phyloP scores from a whole-genome alignment of 768 basidiomycete genomes.

The Termitomyces sp. region DNA sequence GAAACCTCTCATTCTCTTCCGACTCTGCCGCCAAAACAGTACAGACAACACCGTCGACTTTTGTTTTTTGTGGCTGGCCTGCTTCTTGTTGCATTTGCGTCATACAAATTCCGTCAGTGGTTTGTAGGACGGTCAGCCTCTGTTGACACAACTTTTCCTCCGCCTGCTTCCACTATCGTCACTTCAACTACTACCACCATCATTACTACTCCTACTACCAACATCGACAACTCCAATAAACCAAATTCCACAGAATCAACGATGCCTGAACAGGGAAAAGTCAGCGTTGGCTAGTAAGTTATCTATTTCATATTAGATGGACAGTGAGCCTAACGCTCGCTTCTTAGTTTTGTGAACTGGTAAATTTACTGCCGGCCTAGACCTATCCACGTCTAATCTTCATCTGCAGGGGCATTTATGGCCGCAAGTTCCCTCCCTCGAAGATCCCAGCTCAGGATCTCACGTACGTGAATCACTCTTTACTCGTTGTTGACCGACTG shows the following conservation, averaged over 20 bases:
- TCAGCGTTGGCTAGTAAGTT: conserved; percentile 80
- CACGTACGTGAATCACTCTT: conserved; percentile 52
- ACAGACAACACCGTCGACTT: conserved; percentile 21
- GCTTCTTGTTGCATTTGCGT: conserved; percentile 32
- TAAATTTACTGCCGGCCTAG: conserved; percentile 20
- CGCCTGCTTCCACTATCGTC: background rate
- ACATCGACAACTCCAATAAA: conserved; percentile 1
- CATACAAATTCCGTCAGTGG: conserved; percentile 44
- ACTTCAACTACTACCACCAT: conserved; percentile 6
- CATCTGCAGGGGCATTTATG: conserved; percentile 84
- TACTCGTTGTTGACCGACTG: conserved; percentile 6
- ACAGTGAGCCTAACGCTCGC: conserved; percentile 4
- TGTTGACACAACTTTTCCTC: conserved; percentile 1
- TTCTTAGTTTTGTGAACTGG: conserved; percentile 74
- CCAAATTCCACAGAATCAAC: conserved; percentile 13
- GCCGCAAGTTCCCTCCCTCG: conserved; percentile 85
- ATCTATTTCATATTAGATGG: background rate
- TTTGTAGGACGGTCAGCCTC: conserved; percentile 17
- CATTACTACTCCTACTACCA: conserved; percentile 4
- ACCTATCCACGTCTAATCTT: background rate
- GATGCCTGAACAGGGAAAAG: conserved; percentile 52
- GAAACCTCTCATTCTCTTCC: conserved; percentile 17
- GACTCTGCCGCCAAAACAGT: conserved; percentile 18
- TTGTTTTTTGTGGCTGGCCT: conserved; percentile 33
- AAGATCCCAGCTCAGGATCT: conserved; percentile 80